phyloP scores from a whole-genome alignment of 169 alveolate species.

The Eimeria sp. region DNA sequence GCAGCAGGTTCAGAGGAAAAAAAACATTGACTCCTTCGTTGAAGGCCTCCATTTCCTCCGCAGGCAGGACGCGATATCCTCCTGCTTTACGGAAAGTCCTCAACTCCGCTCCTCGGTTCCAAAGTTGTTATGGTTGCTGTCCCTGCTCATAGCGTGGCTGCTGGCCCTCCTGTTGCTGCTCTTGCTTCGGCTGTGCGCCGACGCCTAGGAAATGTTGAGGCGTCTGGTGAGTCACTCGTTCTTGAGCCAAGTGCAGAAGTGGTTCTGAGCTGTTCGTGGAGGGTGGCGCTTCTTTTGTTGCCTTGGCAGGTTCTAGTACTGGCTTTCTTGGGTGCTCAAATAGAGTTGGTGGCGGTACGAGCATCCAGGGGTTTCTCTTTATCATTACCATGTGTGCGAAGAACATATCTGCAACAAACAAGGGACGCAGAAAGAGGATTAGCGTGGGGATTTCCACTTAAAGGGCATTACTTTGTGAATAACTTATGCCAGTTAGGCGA shows the following conservation, averaged over 20 bases:
- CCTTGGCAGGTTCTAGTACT: neutral
- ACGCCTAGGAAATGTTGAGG: slow-evolving; percentile 33
- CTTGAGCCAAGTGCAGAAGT: slow-evolving; percentile 17
- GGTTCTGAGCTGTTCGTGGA: slow-evolving; percentile 13
- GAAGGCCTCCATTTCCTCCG: neutral
- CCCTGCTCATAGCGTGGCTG: neutral
- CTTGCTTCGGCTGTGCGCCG: neutral
- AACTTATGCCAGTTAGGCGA: neutral
- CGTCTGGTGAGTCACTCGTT: slow-evolving; percentile 23
- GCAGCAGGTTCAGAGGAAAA: neutral
- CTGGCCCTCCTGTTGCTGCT: neutral
- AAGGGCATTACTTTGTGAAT: neutral
- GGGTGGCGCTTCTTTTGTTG: neutral
- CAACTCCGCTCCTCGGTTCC: neutral
- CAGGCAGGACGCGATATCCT: neutral
- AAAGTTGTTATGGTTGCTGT: neutral
- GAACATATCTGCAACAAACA: slow-evolving; percentile 42
- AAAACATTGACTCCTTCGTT: neutral
- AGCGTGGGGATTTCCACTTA: neutral
- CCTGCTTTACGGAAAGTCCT: too few relatives aligned
- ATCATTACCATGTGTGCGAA: slow-evolving; percentile 67
- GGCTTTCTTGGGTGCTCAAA: neutral
- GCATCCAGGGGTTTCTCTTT: slow-evolving; percentile 64
- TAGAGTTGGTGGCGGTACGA: slow-evolving; percentile 53
- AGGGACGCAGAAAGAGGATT: neutral